phyloP scores from a whole-genome alignment of 306 rosid species.

The Quercus mongolica region DNA sequence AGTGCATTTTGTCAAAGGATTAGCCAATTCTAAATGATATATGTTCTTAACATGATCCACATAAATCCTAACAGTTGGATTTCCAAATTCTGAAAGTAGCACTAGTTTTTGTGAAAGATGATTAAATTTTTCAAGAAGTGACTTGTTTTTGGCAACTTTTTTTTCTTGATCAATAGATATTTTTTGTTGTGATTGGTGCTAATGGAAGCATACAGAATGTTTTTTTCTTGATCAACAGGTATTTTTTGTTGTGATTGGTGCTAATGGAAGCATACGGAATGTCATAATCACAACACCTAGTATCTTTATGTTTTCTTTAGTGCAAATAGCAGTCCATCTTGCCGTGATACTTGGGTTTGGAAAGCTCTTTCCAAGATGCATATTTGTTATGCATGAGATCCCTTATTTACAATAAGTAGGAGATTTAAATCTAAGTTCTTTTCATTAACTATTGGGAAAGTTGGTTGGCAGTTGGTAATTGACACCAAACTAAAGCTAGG shows the following conservation, averaged over 20 bases:
- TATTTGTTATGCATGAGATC: no score
- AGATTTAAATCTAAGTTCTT: no score
- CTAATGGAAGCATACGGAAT: slow-evolving; percentile 41
- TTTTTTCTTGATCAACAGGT: slow-evolving; percentile 25
- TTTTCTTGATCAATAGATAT: slow-evolving; percentile 29
- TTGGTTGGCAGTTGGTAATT: no score
- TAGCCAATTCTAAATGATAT: no score
- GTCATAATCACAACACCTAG: slow-evolving; percentile 50
- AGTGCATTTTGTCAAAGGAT: no score
- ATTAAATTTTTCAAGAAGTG: not conserved
- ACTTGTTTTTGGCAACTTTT: not conserved
- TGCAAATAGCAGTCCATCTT: slow-evolving; percentile 43
- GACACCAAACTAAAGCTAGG: no score
- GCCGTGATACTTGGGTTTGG: slow-evolving; percentile 45
- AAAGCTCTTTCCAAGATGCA: slow-evolving; percentile 19
- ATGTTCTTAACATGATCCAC: no score
- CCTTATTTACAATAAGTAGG: no score
- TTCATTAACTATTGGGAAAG: no score
- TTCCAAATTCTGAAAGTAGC: not conserved
- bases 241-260: slow-evolving; percentile 52
- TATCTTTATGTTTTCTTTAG: slow-evolving; percentile 32
- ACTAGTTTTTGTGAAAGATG: not conserved
- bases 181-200: slow-evolving; percentile 53
- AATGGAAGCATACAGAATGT: slow-evolving; percentile 33
- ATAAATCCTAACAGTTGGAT: not conserved